Percentiles rank a stretch among this genome's conserved stretches.
These are phyloP conservation scores for Tulasnella sp. DNA, from an alignment of 768 basidiomycete genomes.

Conservation along the genomic window DNA sequence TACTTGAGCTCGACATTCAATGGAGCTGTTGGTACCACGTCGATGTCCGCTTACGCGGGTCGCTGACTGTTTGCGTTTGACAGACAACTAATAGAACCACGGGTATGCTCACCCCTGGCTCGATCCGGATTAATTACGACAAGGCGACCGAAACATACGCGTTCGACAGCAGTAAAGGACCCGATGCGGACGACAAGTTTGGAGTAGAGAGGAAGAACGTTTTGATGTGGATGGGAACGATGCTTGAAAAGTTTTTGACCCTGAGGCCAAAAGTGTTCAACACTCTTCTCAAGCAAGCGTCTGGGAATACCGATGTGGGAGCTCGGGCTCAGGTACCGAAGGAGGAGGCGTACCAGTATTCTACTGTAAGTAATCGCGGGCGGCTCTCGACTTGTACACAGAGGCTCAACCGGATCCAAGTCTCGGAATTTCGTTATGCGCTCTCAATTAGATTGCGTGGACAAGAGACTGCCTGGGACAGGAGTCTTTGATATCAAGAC, in stretches of 20 bases:
- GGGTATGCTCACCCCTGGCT: constrained; percentile 69
- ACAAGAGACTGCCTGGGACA: constrained; percentile 72
- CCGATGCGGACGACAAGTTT: neutral
- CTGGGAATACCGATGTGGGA: constrained; percentile 19
- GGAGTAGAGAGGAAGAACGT: constrained; percentile 48
- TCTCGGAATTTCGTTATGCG: constrained; percentile 68
- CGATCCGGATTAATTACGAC: constrained; percentile 55
- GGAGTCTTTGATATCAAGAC: constrained; percentile 98
- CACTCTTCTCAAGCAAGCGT: constrained; percentile 37
- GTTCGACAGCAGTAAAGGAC: constrained; percentile 8
- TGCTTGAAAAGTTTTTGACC: constrained; percentile 85
- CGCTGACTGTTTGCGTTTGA: neutral
- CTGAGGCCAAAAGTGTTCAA: constrained; percentile 55
- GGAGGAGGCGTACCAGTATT: constrained; percentile 75
- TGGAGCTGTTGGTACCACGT: constrained; percentile 42
- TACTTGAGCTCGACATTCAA: constrained; percentile 54
- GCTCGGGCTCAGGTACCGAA: constrained; percentile 27
- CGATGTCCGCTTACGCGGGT: neutral
- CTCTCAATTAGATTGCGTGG: constrained; percentile 86
- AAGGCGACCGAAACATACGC: constrained; percentile 25
- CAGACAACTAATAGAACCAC: constrained; percentile 21
- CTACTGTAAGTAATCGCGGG: constrained; percentile 47
- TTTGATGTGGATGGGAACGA: constrained; percentile 76
- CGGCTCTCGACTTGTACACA: neutral
- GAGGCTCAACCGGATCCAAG: constrained; percentile 25